Evolutionary conservation across 2,329 filamentous ascomycete genomes (phyloP).

Genomic region (Massarina eburnea): DNA sequence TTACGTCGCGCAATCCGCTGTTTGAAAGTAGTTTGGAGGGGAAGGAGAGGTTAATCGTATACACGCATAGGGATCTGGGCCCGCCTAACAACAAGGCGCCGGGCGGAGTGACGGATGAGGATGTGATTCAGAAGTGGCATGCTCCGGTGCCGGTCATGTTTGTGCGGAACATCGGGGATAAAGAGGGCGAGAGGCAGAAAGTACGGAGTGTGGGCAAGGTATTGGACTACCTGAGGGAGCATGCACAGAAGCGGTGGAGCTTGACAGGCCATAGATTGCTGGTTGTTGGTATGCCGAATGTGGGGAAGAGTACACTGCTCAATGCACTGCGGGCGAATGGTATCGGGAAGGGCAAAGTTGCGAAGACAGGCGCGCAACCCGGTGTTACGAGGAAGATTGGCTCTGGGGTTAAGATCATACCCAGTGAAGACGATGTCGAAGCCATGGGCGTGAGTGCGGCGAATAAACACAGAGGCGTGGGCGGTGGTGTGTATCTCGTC

Average conservation of each 20-base stretch:
- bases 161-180: conserved; percentile 42
- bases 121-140: conserved; percentile 58
- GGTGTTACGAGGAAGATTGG: conserved; percentile 86
- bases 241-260: conserved; percentile 55
- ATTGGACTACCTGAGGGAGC: conserved; percentile 54
- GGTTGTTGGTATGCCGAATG: conserved; percentile 96
- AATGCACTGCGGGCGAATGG: conserved; percentile 78
- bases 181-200: conserved; percentile 21
- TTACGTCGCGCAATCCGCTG: conserved; percentile 86
- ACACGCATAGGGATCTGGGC: conserved; percentile 76
- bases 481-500: conserved; percentile 73
- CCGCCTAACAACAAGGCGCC: conserved; percentile 1
- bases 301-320: conserved; percentile 92
- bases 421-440: conserved; percentile 50
- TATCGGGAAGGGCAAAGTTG: conserved; percentile 68
- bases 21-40: conserved; percentile 78
- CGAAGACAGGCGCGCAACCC: conserved; percentile 81
- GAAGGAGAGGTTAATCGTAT: conserved; percentile 77
- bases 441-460: conserved; percentile 16
- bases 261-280: conserved; percentile 83
- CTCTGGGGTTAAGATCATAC: conserved; percentile 77
- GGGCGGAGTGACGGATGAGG: conserved; percentile 46
- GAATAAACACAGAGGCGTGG: conserved; percentile 33
- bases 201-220: conserved; percentile 38
- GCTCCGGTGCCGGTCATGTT: conserved; percentile 56